Percentiles rank a stretch among this genome's conserved stretches.
phyloP scores from a whole-genome alignment of 768 basidiomycete genomes.

The Mycena haematopus region DNA sequence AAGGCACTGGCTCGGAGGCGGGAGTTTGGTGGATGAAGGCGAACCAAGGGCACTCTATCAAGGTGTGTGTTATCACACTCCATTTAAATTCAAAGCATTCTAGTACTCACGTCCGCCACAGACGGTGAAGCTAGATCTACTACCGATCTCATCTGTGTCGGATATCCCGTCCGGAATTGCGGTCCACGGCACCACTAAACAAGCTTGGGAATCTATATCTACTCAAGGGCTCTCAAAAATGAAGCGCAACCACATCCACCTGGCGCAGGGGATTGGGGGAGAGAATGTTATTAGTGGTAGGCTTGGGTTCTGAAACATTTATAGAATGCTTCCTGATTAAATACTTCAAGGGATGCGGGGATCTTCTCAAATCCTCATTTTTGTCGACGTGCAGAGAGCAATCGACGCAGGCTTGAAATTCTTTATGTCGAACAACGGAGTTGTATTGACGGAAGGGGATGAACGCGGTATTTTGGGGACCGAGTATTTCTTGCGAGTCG shows the following conservation, averaged over 20 bases:
- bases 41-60: slow-evolving; percentile 89
- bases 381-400: slow-evolving; percentile 76
- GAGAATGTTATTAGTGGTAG: slow-evolving; percentile 77
- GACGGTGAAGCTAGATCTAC: slow-evolving; percentile 74
- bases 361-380: slow-evolving; percentile 81
- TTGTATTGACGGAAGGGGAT: slow-evolving; percentile 85
- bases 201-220: slow-evolving; percentile 74
- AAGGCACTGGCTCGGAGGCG: slow-evolving; percentile 37
- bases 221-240: slow-evolving; percentile 80
- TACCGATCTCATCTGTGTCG: slow-evolving; percentile 56
- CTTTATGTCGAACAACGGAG: slow-evolving; percentile 84
- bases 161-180: slow-evolving; percentile 76
- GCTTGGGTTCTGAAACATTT: slow-evolving; percentile 30
- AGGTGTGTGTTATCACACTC: slow-evolving; percentile 52
- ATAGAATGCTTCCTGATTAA: background rate
- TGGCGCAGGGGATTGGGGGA: slow-evolving; percentile 79
- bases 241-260: slow-evolving; percentile 91
- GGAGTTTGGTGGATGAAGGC: slow-evolving; percentile 83
- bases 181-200: slow-evolving; percentile 79
- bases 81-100: background rate
- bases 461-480: slow-evolving; percentile 63
- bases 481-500: slow-evolving; percentile 74
- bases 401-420: slow-evolving; percentile 75
- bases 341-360: slow-evolving; percentile 75
- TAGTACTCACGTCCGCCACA: slow-evolving; percentile 37